Base-by-base conservation (phyloP, 208 protist genomes). In the Leishmania arabica region DNA sequence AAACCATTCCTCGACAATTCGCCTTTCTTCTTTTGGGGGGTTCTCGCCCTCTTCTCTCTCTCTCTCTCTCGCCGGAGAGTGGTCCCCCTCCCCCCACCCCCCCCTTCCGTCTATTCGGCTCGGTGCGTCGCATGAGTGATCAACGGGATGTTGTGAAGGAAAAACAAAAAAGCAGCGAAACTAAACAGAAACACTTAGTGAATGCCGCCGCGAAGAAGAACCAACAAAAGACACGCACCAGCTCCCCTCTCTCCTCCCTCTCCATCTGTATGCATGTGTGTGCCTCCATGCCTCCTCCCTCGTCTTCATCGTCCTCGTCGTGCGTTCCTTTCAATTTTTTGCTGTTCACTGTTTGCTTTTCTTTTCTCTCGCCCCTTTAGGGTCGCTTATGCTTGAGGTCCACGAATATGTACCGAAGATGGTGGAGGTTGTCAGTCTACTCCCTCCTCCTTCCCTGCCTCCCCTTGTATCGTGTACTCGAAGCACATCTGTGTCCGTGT, bases 321-420 rank as follows among this genome's bases (percentile, higher is more conserved):
- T 31, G 13, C 4, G 6, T 13, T 13, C 45, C 13, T 49, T 49
- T 49, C 45, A 11, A 8, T 49, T 49, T 49, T 24, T 24, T 71
- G 40, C 51, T 49, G 0, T 19, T 15, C 27, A 2, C 11, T 71
- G 31, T 40, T 71, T 45, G 24, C 24, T 19, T 47, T 71, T 71
- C 3, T 1, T 51, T n/a, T 3, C 5, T 71, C 42, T 31, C 21
- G 19, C 27, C 51, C 54, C 27, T 65, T 15, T 34, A 65, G 13
- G 19, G 7, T 51, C 37, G 19, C 56, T 77, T 19, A n/a, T 40
- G 74, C 74, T 77, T 77, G 74, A 77, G 74, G 74, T 40, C 74
- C 74, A 77, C 74, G 56, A 65, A 65, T 68, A 49, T 60, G 74
- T 34, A 77, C 74, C 74, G 74, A 77, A 77, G 74, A 7, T 7